A percentile compares a stretch with the other conserved stretches of the same genome.
These are phyloP conservation scores for Coniferiporia weirii DNA, from an alignment of 1,284 basidiomycete genomes.

Conservation along the genomic window DNA sequence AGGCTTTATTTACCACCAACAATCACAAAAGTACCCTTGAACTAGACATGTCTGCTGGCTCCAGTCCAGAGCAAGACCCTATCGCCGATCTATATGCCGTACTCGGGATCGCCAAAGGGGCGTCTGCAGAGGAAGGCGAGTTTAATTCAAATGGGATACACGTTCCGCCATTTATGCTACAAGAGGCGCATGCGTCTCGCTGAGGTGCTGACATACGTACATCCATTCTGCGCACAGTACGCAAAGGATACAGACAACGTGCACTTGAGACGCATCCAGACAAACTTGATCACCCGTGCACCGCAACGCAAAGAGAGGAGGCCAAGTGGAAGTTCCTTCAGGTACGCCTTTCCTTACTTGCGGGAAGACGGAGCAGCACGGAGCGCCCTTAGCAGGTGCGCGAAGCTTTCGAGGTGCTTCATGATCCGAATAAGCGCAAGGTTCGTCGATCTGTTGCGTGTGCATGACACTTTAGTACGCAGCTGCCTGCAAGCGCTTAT, in stretches of 20 bases:
- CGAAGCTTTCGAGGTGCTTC: slow-evolving; percentile 50
- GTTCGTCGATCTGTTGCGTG: slow-evolving; percentile 31
- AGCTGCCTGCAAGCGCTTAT: no score
- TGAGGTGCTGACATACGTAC: background rate
- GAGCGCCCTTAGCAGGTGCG: slow-evolving; percentile 36
- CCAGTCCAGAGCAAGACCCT: background rate
- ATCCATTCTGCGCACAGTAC: slow-evolving; percentile 17
- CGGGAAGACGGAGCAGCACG: background rate
- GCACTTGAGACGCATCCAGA: slow-evolving; percentile 27
- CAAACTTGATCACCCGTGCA: slow-evolving; percentile 19
- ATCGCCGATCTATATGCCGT: background rate
- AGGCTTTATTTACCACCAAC: background rate
- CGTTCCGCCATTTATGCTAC: background rate
- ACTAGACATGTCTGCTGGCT: background rate
- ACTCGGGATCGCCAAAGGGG: background rate
- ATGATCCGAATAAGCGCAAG: slow-evolving; percentile 51
- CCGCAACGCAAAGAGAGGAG: slow-evolving; percentile 21
- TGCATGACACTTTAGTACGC: no score
- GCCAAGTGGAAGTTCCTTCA: slow-evolving; percentile 23
- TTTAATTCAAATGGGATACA: background rate
- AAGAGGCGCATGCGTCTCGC: background rate
- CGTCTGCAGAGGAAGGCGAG: background rate
- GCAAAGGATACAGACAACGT: slow-evolving; percentile 24
- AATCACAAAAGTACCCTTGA: background rate
- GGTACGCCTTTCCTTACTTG: slow-evolving; percentile 8